Base-by-base conservation (phyloP, 2,329 filamentous ascomycete genomes). In the Claviceps humidiphila region DNA sequence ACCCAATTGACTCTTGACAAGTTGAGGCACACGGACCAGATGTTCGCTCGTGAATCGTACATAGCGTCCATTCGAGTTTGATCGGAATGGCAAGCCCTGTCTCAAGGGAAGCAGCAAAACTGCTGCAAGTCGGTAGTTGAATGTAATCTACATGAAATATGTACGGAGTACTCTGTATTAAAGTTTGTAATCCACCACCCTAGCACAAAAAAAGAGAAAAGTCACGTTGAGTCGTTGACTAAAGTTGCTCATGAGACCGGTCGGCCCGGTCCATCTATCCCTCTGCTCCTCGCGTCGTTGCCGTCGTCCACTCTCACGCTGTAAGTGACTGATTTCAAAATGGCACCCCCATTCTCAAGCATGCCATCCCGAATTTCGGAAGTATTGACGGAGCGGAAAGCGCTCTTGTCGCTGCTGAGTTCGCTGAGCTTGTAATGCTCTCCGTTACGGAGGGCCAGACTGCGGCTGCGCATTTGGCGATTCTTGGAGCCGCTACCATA, bases 301-400 rank as follows among this genome's bases (percentile, higher is more conserved):
- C 26, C 59, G 44, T 69, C 68, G 13, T 43, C 41, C 41, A 72
- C 63, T 22, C 64, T 60, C 1, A 73, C 69, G 34, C 61, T 69
- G 52, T 72, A 72, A 2, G 67, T 68, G 14, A 73, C 62, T 1
- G 68, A 71, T 59, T 73, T 73, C 34, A 71, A 51, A 37, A 73
- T 72, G 26, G 62, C 60, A n/a, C 61, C 30, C 30, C 30, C 58
- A 9, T 56, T 58, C 30, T 60, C 54, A 5, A 71, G 58, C 4
- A 72, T 71, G 26, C 71, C 66, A 53, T 73, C 69, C 52, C 71
- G 65, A 55, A 68, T 71, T 48, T 57, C 59, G 7, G 61, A 59
- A 26, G 62, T 61, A 41, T 55, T 58, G 2, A 57, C 56, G 0
- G 56, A 58, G 1, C 59, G 60, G 26, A 67, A 67, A 1, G 56